Conservation (phyloP, 1,139 yeast species). For the Blastobotrys persicus region DNA sequence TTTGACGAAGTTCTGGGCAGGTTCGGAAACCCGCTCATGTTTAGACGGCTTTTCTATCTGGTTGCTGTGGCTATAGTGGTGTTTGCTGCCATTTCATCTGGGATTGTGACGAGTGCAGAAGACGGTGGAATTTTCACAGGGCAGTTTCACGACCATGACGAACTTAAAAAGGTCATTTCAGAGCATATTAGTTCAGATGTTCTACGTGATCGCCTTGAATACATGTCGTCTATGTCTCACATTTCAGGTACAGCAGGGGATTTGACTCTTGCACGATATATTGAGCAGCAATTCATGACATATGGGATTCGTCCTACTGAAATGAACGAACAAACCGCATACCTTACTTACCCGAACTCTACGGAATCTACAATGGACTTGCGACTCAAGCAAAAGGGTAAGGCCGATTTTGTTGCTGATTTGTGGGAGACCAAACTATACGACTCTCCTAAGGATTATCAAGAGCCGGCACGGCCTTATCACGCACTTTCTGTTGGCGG, state of each 20-base stretch:
- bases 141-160: constrained; percentile 59
- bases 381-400: constrained; percentile 23
- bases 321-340: constrained; percentile 51
- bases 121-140: constrained; percentile 37
- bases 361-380: constrained; percentile 28
- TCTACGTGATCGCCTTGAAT: constrained; percentile 69
- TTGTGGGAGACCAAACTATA: constrained; percentile 32
- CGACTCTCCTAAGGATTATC: constrained; percentile 26
- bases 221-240: constrained; percentile 81
- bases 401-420: constrained; percentile 30
- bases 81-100: constrained; percentile 56
- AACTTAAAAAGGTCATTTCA: constrained; percentile 49
- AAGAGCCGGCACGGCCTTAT: constrained; percentile 45
- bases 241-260: constrained; percentile 88
- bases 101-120: constrained; percentile 40
- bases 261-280: constrained; percentile 61
- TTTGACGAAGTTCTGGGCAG: constrained; percentile 59
- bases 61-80: constrained; percentile 56
- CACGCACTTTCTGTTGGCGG: constrained; percentile 69
- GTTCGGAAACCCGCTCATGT: constrained; percentile 82
- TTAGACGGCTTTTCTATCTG: constrained; percentile 73
- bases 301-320: constrained; percentile 52
- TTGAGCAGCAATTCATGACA: constrained; percentile 55
- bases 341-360: constrained; percentile 56
- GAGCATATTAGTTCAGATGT: constrained; percentile 53